Evolutionary conservation across 371 early-diverging fungal species (phyloP).

Genomic region (Mucor velutinosus): DNA sequence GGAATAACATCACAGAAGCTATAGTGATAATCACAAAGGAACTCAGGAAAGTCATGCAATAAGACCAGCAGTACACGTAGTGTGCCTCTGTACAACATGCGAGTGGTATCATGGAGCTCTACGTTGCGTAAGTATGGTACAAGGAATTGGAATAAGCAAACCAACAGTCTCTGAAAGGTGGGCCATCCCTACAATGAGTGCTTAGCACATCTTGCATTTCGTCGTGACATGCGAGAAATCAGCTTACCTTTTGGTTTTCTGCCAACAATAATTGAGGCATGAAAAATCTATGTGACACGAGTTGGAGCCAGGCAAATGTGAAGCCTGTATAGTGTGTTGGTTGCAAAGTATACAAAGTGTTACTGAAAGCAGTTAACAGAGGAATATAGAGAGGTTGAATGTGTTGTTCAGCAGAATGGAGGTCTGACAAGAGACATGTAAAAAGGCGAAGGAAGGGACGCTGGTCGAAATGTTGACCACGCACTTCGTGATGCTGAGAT

Average conservation of each 20-base stretch:
- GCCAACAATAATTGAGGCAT: constrained; percentile 85
- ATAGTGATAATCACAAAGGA: constrained; percentile 91
- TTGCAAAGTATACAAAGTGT: constrained; percentile 82
- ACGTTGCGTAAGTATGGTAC: constrained; percentile 78
- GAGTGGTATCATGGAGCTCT: constrained; percentile 73
- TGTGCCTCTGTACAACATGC: constrained; percentile 87
- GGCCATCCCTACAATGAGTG: constrained; percentile 76
- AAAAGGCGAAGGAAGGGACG: constrained; percentile 90
- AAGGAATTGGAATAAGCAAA: constrained; percentile 83
- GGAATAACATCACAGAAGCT: constrained; percentile 94
- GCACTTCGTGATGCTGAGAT: constrained; percentile 82
- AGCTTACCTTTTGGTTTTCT: constrained; percentile 63
- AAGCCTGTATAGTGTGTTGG: constrained; percentile 93
- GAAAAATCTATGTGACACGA: constrained; percentile 90
- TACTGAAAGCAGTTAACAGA: constrained; percentile 72
- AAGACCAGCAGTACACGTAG: constrained; percentile 88
- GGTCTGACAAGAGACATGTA: constrained; percentile 79
- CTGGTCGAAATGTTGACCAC: constrained; percentile 85
- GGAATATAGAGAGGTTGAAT: constrained; percentile 69
- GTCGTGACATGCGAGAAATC: not conserved
- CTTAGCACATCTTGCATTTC: not conserved
- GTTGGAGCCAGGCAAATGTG: constrained; percentile 93
- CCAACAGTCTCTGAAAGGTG: constrained; percentile 79
- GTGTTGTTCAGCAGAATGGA: constrained; percentile 69
- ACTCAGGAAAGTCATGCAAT: constrained; percentile 98